Evolutionary conservation across 2,329 filamentous ascomycete genomes (phyloP), one percentile per base, ranked within the genome.

Genomic region (Geoglossum cookeanum): DNA sequence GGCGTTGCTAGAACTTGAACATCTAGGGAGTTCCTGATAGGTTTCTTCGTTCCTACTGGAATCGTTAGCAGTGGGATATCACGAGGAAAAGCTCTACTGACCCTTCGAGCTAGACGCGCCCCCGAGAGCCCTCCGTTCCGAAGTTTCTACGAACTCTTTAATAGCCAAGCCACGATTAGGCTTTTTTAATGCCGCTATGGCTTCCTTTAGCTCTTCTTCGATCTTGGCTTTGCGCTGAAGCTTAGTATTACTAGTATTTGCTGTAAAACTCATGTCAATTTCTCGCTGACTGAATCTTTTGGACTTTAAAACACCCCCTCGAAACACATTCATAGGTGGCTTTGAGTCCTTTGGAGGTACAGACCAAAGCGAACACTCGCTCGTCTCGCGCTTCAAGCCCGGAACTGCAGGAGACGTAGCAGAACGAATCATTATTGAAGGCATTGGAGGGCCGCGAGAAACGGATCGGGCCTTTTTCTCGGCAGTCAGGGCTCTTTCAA

Each of bases 1-100:
- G 74, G 74, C 3, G 74, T 76, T 17, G 72, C 73, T 63, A 72
- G 73, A 57, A 75, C 73, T 62, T 75, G 74, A 27, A 75, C 70
- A 6, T 51, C 30, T 44, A 54, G 52, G 35, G 52, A 44, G 65
- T 17, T 39, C 29, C 39, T 51, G 15, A 51, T 22, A 13, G 45
- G 44, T 35, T 51, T 57, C 32, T 51, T 47, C 29, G 7, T 9
- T 47, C 35, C 55, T 48, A 9, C 13, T 22, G 22, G 53, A 27
- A 39, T 1, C 6, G 48, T 39, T 33, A 51, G 42, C 35, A 13
- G 30, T 9, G 7, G 47, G 22, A 11, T 7, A 30, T n/a, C 29
- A 48, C n/a, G 9, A n/a, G 8, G 3, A 33, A 22, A 29, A 27
- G 2, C 15, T n/a, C 13, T 32, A 51, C 63, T 57, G 49, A 62